Evolutionary conservation across 2,329 filamentous ascomycete species (phyloP), one percentile per base, ranked within the genome.

Genomic region (Colletotrichum orchidophilum): DNA sequence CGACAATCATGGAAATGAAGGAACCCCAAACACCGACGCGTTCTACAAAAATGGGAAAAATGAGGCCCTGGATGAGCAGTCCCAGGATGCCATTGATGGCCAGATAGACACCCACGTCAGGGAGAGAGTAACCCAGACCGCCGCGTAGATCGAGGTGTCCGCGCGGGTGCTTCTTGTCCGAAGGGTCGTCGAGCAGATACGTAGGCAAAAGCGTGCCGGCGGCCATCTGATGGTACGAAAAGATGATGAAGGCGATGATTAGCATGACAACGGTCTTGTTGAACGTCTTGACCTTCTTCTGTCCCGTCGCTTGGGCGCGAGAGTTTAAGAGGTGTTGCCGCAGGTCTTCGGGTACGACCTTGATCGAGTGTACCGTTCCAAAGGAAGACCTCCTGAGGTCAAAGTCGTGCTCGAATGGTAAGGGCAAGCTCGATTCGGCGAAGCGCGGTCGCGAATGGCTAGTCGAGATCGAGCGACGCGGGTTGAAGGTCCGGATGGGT

Each of bases 21-120:
- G 92, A 86, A 60, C 83, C 86, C 91, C 91, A 94, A 1, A 94
- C 86, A 1, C 92, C 92, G 15, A 94, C 82, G 73, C 83, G 87
- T 64, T 88, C 85, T 3, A 92, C 89, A 72, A 92, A 83, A 18
- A 90, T 75, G 4, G 92, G 92, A 76, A 94, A 94, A 33, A 95
- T 83, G 55, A 94, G 80, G 1, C 87, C 93, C 80, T 95, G 93
- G 54, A 95, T 91, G 75, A 92, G 84, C 1, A 95, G 86, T 0
- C 92, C 92, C 66, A 95, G 90, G 73, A 92, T 81, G 3, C 92
- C 93, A 74, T 94, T 93, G 62, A 92, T 81, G 3, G 90, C 88
- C 81, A 94, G 87, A 75, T 93, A 92, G 26, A 91, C 78, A 15
- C 92, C 92, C 15, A 93, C 91, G 46, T 91, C 86, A 75, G 91